phyloP scores from a whole-genome alignment of 1,139 yeast species.

The Blastobotrys raffinosifermentans region DNA sequence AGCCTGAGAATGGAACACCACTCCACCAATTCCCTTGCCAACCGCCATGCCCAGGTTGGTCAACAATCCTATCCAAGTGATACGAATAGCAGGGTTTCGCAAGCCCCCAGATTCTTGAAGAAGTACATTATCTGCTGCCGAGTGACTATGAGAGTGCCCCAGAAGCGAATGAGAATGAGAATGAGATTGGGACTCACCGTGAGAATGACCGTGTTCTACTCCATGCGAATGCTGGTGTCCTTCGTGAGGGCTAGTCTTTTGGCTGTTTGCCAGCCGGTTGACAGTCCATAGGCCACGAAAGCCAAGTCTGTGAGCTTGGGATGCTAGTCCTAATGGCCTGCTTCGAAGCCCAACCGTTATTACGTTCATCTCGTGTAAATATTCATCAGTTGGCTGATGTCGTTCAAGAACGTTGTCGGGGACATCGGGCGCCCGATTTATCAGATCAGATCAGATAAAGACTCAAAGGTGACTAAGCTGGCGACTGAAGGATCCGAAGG shows the following conservation, averaged over 20 bases:
- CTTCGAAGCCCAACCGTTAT: too few relatives aligned
- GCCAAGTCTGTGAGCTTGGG: too few relatives aligned
- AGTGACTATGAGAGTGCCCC: constrained; percentile 28
- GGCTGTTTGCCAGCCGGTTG: too few relatives aligned
- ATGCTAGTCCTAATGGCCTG: too few relatives aligned
- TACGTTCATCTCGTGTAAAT: too few relatives aligned
- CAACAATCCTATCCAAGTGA: constrained; percentile 84
- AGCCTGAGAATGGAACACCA: constrained; percentile 90
- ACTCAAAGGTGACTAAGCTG: too few relatives aligned
- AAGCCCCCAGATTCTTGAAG: constrained; percentile 30
- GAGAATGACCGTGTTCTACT: constrained; percentile 14
- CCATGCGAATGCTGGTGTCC: constrained; percentile 7
- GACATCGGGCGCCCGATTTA: too few relatives aligned
- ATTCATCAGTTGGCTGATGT: too few relatives aligned
- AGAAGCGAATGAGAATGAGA: constrained; percentile 26
- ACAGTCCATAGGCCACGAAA: too few relatives aligned
- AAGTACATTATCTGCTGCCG: constrained; percentile 25
- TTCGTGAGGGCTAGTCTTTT: constrained; percentile 1
- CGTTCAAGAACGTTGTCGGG: too few relatives aligned
- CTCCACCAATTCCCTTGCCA: constrained; percentile 84
- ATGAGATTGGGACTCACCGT: constrained; percentile 27
- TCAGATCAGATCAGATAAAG: too few relatives aligned
- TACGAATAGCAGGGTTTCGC: constrained; percentile 80
- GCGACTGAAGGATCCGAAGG: too few relatives aligned
- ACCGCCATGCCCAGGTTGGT: constrained; percentile 82